phyloP scores from a whole-genome alignment of 2,329 filamentous ascomycete species.

The Cryphonectria parasitica region DNA sequence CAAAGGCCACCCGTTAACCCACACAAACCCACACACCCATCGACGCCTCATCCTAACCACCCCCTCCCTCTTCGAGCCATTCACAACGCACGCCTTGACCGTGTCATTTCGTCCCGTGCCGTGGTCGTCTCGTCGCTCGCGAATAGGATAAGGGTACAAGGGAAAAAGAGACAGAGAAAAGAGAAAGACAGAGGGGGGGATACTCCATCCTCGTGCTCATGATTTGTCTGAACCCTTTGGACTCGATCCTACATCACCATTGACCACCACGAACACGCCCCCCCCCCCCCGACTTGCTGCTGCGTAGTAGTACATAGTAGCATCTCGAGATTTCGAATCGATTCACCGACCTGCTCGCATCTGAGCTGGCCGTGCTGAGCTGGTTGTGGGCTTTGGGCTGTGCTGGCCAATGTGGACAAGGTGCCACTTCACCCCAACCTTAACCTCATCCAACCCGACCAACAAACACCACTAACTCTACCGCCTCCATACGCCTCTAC shows the following conservation, averaged over 20 bases:
- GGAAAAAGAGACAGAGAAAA: background rate
- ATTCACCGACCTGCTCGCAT: background rate
- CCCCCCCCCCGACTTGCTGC: too few relatives aligned
- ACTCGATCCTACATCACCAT: background rate
- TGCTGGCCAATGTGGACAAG: conserved; percentile 1
- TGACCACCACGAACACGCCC: too few relatives aligned
- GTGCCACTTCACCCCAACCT: conserved; percentile 18
- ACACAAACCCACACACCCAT: conserved; percentile 1
- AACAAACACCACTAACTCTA: background rate
- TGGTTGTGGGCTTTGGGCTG: background rate
- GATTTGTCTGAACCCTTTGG: background rate
- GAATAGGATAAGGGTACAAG: background rate
- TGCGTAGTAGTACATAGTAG: background rate
- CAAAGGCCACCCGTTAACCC: background rate
- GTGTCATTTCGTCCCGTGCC: conserved; percentile 9
- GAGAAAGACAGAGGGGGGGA: background rate
- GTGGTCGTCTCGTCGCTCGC: background rate
- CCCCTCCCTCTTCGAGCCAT: background rate
- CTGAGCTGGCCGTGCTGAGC: background rate
- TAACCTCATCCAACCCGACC: background rate
- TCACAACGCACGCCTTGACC: background rate
- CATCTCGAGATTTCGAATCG: background rate
- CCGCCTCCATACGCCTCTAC: background rate
- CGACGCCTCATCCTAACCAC: background rate
- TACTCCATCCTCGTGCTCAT: too few relatives aligned